These are phyloP conservation scores for Salinomyces thailandicus DNA, from an alignment of 2,329 filamentous ascomycete genomes.

Conservation along the genomic window DNA sequence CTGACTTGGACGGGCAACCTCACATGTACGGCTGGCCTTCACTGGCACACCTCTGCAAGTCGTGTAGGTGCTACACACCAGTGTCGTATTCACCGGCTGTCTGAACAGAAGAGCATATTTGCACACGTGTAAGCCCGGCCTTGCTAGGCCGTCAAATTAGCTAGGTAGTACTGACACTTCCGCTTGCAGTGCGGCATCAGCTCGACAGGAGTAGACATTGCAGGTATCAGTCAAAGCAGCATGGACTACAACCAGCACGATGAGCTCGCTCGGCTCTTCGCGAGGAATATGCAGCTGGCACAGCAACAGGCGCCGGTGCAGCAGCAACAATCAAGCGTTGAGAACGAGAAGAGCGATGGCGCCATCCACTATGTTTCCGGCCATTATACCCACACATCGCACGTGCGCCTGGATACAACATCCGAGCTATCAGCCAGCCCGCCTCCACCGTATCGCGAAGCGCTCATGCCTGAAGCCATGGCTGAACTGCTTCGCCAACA, in stretches of 20 bases:
- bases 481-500: conserved; percentile 48
- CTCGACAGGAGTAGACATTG: conserved; percentile 33
- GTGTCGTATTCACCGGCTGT: conserved; percentile 32
- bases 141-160: conserved; percentile 10
- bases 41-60: conserved; percentile 23
- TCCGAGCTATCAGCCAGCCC: conserved; percentile 23
- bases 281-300: conserved; percentile 59
- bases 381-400: conserved; percentile 74
- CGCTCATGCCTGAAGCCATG: conserved; percentile 20
- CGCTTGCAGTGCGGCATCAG: conserved; percentile 32
- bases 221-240: conserved; percentile 32
- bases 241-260: conserved; percentile 48
- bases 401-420: conserved; percentile 42
- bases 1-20: conserved; percentile 1
- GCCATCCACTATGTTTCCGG: background rate
- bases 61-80: conserved; percentile 24
- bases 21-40: conserved; percentile 17
- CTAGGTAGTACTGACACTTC: conserved; percentile 13
- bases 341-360: conserved; percentile 2
- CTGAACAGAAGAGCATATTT: conserved; percentile 35
- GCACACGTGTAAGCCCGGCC: conserved; percentile 35
- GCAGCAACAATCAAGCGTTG: conserved; percentile 23
- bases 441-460: conserved; percentile 22
- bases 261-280: conserved; percentile 71
- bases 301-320: conserved; percentile 22